A percentile compares a stretch with the other conserved stretches of the same genome.
Evolutionary conservation across 257 asterid genomes (phyloP).

Genomic region (Solanum neorickii): DNA sequence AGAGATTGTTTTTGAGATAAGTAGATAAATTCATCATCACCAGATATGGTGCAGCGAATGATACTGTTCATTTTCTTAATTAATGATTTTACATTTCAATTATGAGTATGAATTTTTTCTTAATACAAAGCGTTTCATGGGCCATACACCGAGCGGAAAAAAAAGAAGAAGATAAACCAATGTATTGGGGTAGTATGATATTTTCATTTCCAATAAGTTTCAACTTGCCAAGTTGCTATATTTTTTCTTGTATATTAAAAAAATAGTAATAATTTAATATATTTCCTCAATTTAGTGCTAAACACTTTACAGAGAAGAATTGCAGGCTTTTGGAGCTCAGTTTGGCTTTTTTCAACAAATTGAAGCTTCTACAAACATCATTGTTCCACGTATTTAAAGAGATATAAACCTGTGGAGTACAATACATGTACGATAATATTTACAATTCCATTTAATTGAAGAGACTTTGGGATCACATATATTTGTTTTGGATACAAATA

Average conservation of each 20-base stretch:
- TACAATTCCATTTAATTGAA: not conserved
- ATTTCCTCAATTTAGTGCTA: not conserved
- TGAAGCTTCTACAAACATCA: not conserved
- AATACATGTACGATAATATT: not conserved
- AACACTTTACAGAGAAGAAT: not conserved
- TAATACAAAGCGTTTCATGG: no score
- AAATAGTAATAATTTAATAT: no score
- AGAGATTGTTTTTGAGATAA: not conserved
- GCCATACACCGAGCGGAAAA: no score
- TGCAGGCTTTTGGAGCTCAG: not conserved
- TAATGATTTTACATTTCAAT: fast-evolving
- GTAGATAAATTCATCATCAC: not conserved
- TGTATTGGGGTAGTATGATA: not conserved
- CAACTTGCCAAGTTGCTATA: not conserved
- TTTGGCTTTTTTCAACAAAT: not conserved
- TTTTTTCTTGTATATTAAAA: not conserved
- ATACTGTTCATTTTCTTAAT: no score
- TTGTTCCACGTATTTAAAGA: not conserved
- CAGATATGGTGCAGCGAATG: no score
- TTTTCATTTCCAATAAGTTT: not conserved
- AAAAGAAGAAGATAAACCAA: not conserved
- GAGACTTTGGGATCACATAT: not conserved
- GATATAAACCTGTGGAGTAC: not conserved
- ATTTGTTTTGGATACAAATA: not conserved
- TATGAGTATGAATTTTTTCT: no score